Percentiles rank a stretch among this genome's conserved stretches.
These are phyloP conservation scores for Kazachstania psychrophila DNA, from an alignment of 805 yeast species.

Conservation along the genomic window DNA sequence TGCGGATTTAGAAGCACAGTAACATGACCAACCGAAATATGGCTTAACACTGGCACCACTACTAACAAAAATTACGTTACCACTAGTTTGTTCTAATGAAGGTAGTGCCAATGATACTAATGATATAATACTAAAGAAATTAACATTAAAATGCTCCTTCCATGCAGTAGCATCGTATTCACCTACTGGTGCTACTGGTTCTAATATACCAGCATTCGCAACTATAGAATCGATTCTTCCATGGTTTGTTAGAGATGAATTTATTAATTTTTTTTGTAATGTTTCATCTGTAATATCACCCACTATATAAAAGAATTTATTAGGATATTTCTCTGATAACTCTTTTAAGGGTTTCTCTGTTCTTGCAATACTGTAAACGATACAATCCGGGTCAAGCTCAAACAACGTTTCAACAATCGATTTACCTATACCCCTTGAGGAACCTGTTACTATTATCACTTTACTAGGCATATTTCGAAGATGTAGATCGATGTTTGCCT, in stretches of 20 bases:
- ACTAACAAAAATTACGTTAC: slow-evolving; percentile 69
- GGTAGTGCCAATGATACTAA: slow-evolving; percentile 51
- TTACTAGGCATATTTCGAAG: slow-evolving; percentile 17
- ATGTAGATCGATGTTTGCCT: too few species aligned
- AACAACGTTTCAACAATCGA: slow-evolving; percentile 51
- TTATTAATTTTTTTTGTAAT: slow-evolving; percentile 31
- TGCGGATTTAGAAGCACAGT: slow-evolving; percentile 89
- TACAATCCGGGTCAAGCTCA: slow-evolving; percentile 33
- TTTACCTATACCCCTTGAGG: slow-evolving; percentile 73
- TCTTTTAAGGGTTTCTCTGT: slow-evolving; percentile 39
- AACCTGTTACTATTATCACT: slow-evolving; percentile 49
- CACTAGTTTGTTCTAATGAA: slow-evolving; percentile 42
- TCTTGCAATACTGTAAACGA: slow-evolving; percentile 60
- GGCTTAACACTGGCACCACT: slow-evolving; percentile 71
- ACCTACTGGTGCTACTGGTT: slow-evolving; percentile 56
- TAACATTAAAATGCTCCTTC: slow-evolving; percentile 61
- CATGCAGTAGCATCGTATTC: slow-evolving; percentile 40
- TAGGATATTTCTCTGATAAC: slow-evolving; percentile 39
- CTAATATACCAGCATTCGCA: slow-evolving; percentile 77
- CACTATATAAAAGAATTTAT: slow-evolving; percentile 40
- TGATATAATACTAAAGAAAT: slow-evolving; percentile 65
- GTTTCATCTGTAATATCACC: slow-evolving; percentile 52
- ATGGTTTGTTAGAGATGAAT: slow-evolving; percentile 37
- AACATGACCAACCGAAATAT: slow-evolving; percentile 65
- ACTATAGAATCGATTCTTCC: slow-evolving; percentile 56